phyloP scores from a whole-genome alignment of 805 yeast genomes.

The Clavispora santaluciae region DNA sequence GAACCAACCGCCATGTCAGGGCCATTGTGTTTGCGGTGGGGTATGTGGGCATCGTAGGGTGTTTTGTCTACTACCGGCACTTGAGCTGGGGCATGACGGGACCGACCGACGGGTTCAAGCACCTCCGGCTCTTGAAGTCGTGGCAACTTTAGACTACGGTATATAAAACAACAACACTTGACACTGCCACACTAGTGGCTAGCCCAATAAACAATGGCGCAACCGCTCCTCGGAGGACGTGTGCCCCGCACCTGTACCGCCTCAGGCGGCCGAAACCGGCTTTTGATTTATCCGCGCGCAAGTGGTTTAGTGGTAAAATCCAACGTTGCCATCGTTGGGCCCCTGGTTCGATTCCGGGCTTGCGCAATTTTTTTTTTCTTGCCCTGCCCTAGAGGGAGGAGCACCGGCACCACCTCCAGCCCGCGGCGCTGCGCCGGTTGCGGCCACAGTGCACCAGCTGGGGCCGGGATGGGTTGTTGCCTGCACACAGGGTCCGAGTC shows the following conservation, averaged over 20 bases:
- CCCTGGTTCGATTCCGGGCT: conserved; percentile 20
- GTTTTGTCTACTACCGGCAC: conserved; percentile 12
- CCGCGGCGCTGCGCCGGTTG: no score
- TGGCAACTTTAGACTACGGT: conserved; percentile 8
- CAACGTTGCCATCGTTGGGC: conserved; percentile 20
- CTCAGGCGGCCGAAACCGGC: no score
- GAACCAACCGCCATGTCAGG: conserved; percentile 11
- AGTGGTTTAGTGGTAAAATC: conserved; percentile 18
- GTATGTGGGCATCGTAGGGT: conserved; percentile 10
- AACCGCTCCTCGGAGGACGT: no score
- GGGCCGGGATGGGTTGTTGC: no score
- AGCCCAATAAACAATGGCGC: no score
- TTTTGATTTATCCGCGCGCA: conserved; percentile 5
- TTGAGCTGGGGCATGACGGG: conserved; percentile 16
- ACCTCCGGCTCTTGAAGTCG: conserved; percentile 8
- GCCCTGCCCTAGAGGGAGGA: neutral
- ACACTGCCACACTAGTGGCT: no score
- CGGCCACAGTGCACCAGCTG: no score
- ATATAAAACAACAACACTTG: neutral
- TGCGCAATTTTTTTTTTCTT: conserved; percentile 9
- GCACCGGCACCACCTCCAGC: no score
- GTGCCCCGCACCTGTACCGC: no score
- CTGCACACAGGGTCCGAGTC: neutral
- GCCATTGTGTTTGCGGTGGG: conserved; percentile 3
- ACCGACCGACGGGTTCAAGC: conserved; percentile 2